Base-by-base conservation (phyloP, 2,329 filamentous ascomycete species). In the Aspergillus pseudoglaucus region DNA sequence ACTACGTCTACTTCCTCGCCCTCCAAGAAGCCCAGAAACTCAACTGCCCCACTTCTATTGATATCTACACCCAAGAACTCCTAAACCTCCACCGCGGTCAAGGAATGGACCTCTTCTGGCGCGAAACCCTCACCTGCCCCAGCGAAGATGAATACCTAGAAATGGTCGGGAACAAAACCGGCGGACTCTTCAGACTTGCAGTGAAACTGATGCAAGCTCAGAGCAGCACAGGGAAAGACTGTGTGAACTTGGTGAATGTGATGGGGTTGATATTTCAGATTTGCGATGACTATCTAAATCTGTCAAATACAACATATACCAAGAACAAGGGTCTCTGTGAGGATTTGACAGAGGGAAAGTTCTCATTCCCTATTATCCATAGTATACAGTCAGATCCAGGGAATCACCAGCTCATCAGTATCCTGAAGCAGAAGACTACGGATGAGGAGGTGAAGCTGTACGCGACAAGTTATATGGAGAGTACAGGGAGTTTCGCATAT, bases 301-400 rank as follows among this genome's bases (percentile, higher is more conserved):
- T 98, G 39, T 80, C 78, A 25, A 67, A 62, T 47, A 74, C 72
- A n/a, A 77, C 83, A 61, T 96, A 96, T 75, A 84, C 83, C 33
- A 76, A 85, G 54, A 91, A 95, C 69, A 97, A 97, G 74, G 93
- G 91, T 44, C 80, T 95, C 58, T 95, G 88, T 68, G 91, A 97
- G 73, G 93, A 97, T 69, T 73, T 97, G 59, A 96, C 90, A 1
- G 93, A 97, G 73, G 91, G 91, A 54, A 97, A 97, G 76, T 96
- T 96, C 74, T 91, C 86, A 22, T 96, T 96, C 66, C 90, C 90
- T 37, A 84, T 97, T 60, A 95, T 97, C 60, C 91, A 97, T 72
- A 86, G 87, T 66, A 94, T 97, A 58, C 87, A 67, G 53, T 72
- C 85, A 50, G 81, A 90, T 63, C 69, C 69, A 2, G 59, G 59